Percentiles rank a stretch among this genome's conserved stretches.
phyloP scores from a whole-genome alignment of 345 rosid species.

The Moringa oleifera region DNA sequence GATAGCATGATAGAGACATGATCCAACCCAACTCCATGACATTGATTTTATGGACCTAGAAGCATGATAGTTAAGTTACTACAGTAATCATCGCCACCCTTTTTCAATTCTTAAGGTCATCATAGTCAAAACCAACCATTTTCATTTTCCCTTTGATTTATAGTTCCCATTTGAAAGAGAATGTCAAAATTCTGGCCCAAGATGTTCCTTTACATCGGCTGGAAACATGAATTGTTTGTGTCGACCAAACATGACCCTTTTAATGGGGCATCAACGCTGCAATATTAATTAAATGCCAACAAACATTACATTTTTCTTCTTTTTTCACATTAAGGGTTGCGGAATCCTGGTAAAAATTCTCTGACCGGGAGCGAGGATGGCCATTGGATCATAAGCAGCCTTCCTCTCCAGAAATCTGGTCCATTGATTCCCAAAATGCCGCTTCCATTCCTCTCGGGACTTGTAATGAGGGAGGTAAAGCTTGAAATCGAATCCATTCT shows the following conservation, averaged over 20 bases:
- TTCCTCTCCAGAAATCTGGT: constrained; percentile 59
- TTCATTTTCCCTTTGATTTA: no score
- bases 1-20: constrained; percentile 17
- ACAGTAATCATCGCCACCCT: constrained; percentile 2
- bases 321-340: constrained; percentile 11
- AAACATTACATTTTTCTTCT: no score
- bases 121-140: constrained; percentile 25
- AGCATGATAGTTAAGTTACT: constrained; percentile 6
- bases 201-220: no score
- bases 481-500: constrained; percentile 64
- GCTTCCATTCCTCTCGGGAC: constrained; percentile 66
- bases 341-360: constrained; percentile 54
- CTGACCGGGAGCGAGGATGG: constrained; percentile 89
- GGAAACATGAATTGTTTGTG: no score
- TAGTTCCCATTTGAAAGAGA: no score
- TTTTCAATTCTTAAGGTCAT: neutral
- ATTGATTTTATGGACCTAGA: no score
- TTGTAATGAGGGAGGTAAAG: constrained; percentile 83
- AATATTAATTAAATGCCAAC: no score
- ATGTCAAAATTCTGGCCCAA: no score
- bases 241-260: no score
- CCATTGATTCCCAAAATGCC: constrained; percentile 84
- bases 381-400: constrained; percentile 69
- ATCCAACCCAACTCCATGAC: no score
- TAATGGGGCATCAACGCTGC: no score